Base-by-base conservation (phyloP, 1,284 basidiomycete genomes). In the Cryptococcus maquisensis region DNA sequence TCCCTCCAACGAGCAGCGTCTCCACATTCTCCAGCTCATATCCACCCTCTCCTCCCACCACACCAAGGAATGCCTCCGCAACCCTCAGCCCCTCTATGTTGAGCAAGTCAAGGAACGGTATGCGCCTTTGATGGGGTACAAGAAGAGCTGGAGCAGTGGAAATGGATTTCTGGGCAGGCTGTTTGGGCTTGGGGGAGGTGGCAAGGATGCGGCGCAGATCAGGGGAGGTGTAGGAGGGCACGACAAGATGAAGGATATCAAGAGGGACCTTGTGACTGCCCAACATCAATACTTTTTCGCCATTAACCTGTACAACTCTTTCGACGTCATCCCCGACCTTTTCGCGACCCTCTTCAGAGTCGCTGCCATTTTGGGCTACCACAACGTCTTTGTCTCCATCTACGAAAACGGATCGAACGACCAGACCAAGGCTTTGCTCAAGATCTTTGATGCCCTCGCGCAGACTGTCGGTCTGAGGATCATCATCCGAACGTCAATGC, bases 271-370 rank as follows among this genome's bases (percentile, higher is more conserved):
- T 36, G 53, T 57, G 47, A 77, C 81, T 18, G 80, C 81, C 64
- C 81, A 85, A 59, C 93, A 97, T 83, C 96, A 96, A 73, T 97
- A 96, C 77, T 97, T 91, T 77, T 95, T 97, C 76, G 93, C 91
- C 51, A 96, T 97, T 82, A 97, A 97, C 78, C 80, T 96, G 63
- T 94, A 93, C 81, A 93, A 94, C 80, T 93, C 90, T n/a, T 97
- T 97, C 82, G 91, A 95, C 78, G 79, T 97, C 71, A 93, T 97
- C 60, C 93, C 93, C 12, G 93, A 97, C 77, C 81, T 97, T 36
- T 96, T 97, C 73, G 85, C 90, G 38, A 93, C 92, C n/a, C 85
- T 97, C 63, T 96, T 97, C 80, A 85, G 90, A 52, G 84, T 90
- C 23, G 85, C 90, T 0, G 81, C 89, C 18, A 84, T 97, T 58